phyloP scores from a whole-genome alignment of 139 green algal genomes.

The Tetradesmus obliquus region DNA sequence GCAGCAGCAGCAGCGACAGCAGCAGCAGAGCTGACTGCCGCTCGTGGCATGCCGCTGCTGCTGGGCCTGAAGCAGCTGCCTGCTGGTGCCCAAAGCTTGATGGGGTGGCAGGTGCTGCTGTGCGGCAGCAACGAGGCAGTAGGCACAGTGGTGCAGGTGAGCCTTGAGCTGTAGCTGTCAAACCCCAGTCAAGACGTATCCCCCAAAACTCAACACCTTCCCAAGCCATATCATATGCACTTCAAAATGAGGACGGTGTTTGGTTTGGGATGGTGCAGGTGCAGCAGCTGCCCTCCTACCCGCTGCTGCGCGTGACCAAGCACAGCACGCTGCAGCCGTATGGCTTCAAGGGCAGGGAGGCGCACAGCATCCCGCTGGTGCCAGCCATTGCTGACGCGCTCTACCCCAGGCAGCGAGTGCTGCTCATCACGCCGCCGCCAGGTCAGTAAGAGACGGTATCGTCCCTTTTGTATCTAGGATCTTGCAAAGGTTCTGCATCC shows the following conservation, averaged over 20 bases:
- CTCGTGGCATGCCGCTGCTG: conserved; percentile 2
- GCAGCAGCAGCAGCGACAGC: neutral
- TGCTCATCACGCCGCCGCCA: conserved; percentile 5
- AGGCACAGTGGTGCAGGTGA: conserved; percentile 5
- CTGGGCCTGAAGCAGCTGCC: conserved; percentile 1
- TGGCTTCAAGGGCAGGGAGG: conserved; percentile 5
- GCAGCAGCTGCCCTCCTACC: neutral
- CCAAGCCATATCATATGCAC: no score
- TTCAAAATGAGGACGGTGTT: no score
- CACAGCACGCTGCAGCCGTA: neutral
- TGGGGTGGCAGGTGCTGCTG: neutral
- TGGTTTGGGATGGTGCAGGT: neutral
- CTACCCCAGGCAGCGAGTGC: neutral
- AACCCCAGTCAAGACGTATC: no score
- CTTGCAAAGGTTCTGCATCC: no score
- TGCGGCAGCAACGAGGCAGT: neutral
- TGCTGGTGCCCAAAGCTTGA: neutral
- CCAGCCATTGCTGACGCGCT: conserved; percentile 6
- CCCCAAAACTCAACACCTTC: no score
- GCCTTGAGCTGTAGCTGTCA: no score
- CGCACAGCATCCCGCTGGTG: neutral
- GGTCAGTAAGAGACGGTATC: neutral
- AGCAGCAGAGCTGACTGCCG: neutral
- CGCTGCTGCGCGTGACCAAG: conserved; percentile 5
- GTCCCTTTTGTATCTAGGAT: no score